Percentiles rank a stretch among this genome's conserved stretches.
These are phyloP conservation scores for Nissolia schottii DNA, from an alignment of 306 rosid species.

Conservation along the genomic window DNA sequence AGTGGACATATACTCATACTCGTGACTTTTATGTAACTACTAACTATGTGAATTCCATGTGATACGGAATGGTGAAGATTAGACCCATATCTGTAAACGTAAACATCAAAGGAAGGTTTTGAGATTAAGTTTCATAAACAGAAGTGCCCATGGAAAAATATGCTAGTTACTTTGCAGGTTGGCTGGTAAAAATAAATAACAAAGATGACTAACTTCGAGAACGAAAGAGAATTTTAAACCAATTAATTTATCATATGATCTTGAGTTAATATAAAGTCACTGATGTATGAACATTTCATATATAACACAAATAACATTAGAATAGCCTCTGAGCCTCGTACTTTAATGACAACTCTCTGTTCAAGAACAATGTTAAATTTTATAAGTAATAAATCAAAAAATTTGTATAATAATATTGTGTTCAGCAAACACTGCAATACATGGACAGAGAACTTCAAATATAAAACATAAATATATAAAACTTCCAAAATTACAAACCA, in stretches of 20 bases:
- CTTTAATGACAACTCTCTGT: not conserved
- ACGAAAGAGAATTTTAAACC: not conserved
- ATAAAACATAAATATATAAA: conserved; percentile 8
- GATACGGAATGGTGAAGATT: not conserved
- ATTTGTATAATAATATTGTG: conserved; percentile 4
- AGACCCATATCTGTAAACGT: not conserved
- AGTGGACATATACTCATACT: too few relatives aligned
- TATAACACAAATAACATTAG: not conserved
- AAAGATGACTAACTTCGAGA: not conserved
- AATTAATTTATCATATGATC: not conserved
- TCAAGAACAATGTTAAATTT: not conserved
- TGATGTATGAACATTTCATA: not conserved
- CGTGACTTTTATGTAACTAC: not conserved
- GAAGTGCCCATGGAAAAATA: not conserved
- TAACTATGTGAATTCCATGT: not conserved
- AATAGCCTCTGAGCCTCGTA: not conserved
- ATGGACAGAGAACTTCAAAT: conserved; percentile 19
- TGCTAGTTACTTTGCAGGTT: not conserved
- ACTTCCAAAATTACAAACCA: conserved; percentile 47
- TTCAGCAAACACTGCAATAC: not conserved
- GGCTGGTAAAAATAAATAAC: not conserved
- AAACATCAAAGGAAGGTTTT: not conserved
- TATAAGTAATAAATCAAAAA: not conserved
- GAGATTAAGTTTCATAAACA: not conserved
- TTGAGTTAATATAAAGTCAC: too few relatives aligned